Evolutionary conservation across 2,329 filamentous ascomycete species (phyloP), one percentile per base, ranked within the genome.

Genomic region (Penicillium hordei): DNA sequence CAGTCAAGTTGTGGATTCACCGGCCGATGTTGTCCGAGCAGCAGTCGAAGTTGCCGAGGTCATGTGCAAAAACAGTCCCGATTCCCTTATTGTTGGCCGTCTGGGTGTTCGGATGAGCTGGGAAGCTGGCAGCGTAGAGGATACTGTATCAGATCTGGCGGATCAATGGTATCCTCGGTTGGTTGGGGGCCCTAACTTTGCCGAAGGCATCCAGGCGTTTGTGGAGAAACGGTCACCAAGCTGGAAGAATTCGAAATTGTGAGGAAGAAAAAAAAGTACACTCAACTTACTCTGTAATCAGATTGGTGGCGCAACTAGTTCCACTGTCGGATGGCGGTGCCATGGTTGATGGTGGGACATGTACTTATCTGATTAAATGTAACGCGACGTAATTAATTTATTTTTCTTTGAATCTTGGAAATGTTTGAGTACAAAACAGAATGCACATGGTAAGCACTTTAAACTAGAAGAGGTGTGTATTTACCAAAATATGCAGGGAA

Each of bases 171-270:
- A 85, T 67, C 75, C 75, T 43, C 77, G 76, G 49, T 79, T 92
- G 46, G 79, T 87, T 56, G 80, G 76, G 1, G 87, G 85, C 0
- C 86, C 87, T 57, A 93, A 93, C 70, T 86, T 90, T 76, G 81
- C 81, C 45, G 89, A 92, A 74, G 90, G 89, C 0, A 81, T 92
- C 21, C 78, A 74, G 73, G 89, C 88, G 60, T 93, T 92, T 78
- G 86, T 89, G 25, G 89, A 92, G 81, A 90, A 86, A 78, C 78
- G 88, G 67, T 81, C 83, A 72, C 83, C 88, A 2, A 79, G 77
- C 31, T 91, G 88, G 88, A 60, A 60, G 40, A 61, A 69, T 42
- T 71, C 66, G 25, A 74, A 72, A 56, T 57, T 75, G 56, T 75
- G 52, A 62, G 25, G 48, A 29, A 17, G 6, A 42, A 48, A 55